Evolutionary conservation across 2,329 filamentous ascomycete species (phyloP).

Genomic region (Calonectria pseudoreteaudii): DNA sequence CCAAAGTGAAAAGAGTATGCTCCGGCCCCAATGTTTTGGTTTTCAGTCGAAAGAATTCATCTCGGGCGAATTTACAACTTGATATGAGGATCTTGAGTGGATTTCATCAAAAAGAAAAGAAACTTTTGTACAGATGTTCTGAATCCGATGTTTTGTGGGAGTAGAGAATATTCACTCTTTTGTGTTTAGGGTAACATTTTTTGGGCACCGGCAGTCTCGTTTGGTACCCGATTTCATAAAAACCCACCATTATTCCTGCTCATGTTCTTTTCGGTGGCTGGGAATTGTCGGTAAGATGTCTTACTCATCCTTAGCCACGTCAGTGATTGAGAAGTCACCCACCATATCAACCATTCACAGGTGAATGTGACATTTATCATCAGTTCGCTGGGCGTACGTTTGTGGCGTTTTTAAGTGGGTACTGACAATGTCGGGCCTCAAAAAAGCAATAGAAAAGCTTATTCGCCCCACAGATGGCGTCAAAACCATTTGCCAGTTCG

Average conservation of each 20-base stretch:
- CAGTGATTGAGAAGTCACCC: neutral
- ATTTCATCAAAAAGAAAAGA: too few relatives aligned
- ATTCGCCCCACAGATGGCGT: neutral
- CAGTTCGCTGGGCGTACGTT: neutral
- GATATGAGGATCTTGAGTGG: too few relatives aligned
- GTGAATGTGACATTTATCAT: neutral
- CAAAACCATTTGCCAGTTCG: neutral
- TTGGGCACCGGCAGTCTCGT: neutral
- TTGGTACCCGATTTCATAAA: neutral
- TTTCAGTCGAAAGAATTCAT: too few relatives aligned
- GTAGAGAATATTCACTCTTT: neutral
- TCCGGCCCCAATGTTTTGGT: too few relatives aligned
- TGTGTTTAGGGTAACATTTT: neutral
- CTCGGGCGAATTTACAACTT: too few relatives aligned
- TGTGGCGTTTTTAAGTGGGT: neutral
- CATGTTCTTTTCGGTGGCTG: neutral
- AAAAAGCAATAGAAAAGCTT: neutral
- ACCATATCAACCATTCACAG: neutral
- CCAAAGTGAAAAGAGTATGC: too few relatives aligned
- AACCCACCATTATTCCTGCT: neutral
- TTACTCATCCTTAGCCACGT: neutral
- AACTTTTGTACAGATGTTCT: neutral
- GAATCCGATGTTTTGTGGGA: neutral
- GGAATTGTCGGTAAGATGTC: too few relatives aligned
- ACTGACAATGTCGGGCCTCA: neutral